phyloP scores from a whole-genome alignment of 2,329 filamentous ascomycete species.

The Rhytidhysteron rufulum region DNA sequence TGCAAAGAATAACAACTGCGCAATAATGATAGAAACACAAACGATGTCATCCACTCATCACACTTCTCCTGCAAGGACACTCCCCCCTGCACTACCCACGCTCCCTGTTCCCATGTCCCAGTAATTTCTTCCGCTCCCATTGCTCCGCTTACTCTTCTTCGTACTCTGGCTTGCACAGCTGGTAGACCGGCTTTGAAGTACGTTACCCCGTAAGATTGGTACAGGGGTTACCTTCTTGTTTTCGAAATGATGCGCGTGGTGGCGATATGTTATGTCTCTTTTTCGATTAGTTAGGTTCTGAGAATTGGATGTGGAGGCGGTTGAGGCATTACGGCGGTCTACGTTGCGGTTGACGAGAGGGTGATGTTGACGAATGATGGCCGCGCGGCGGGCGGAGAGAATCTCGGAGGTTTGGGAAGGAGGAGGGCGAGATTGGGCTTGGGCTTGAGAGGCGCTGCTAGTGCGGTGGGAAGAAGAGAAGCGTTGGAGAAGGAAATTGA shows the following conservation, averaged over 20 bases:
- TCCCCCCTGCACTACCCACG: conserved; percentile 69
- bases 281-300: conserved; percentile 6
- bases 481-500: conserved; percentile 56
- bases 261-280: conserved; percentile 18
- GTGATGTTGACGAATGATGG: conserved; percentile 83
- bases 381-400: conserved; percentile 62
- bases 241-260: conserved; percentile 13
- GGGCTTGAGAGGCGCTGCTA: conserved; percentile 18
- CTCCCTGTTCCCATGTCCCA: conserved; percentile 89
- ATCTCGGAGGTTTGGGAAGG: conserved; percentile 29
- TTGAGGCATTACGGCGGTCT: conserved; percentile 18
- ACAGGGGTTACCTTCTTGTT: conserved; percentile 8
- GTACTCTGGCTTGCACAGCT: conserved; percentile 89
- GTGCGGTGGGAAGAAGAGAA: conserved; percentile 35
- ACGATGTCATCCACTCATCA: no score
- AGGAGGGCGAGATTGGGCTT: conserved; percentile 15
- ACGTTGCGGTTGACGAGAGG: conserved; percentile 65
- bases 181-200: conserved; percentile 40
- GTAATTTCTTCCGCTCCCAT: conserved; percentile 75
- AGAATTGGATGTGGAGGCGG: conserved; percentile 9
- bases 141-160: conserved; percentile 65
- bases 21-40: no score
- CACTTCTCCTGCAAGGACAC: conserved; percentile 29
- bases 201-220: conserved; percentile 13
- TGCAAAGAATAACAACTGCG: no score